Conservation (phyloP, 176 grass and related monocot genomes). For the Avena eriantha region DNA sequence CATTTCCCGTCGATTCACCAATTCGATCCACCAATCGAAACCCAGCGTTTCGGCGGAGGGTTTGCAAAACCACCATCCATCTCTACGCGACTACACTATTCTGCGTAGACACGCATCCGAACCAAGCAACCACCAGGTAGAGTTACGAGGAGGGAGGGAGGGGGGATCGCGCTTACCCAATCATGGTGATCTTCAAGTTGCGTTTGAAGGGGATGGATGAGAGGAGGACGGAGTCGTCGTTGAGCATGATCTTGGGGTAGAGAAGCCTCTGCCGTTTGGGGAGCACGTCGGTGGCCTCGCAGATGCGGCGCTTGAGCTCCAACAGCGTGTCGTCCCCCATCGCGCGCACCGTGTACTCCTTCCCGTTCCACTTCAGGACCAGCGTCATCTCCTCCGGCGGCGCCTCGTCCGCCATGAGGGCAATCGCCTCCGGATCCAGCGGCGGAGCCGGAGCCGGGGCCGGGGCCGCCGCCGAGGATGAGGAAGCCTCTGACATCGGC, state of each 20-base stretch:
- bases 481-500: conserved; percentile 50
- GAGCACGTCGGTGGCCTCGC: conserved; percentile 84
- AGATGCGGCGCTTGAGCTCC: conserved; percentile 96
- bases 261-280: conserved; percentile 91
- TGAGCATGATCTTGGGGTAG: conserved; percentile 86
- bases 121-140: neutral
- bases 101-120: neutral
- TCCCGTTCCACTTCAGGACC: conserved; percentile 73
- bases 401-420: conserved; percentile 38
- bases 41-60: neutral
- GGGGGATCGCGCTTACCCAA: conserved; percentile 61
- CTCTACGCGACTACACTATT: neutral
- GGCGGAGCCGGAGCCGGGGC: neutral
- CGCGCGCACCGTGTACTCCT: conserved; percentile 82
- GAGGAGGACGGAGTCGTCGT: conserved; percentile 76
- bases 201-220: conserved; percentile 81
- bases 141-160: neutral
- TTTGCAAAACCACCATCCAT: conserved; percentile 5
- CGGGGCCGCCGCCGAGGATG: conserved; percentile 38
- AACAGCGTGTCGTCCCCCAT: conserved; percentile 86
- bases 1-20: conserved; percentile 30
- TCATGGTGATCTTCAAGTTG: conserved; percentile 83
- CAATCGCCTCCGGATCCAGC: conserved; percentile 38
- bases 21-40: conserved; percentile 22
- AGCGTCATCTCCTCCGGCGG: conserved; percentile 85